Evolutionary conservation across 805 yeast genomes (phyloP).

Genomic region (Lipomyces mesembrius): DNA sequence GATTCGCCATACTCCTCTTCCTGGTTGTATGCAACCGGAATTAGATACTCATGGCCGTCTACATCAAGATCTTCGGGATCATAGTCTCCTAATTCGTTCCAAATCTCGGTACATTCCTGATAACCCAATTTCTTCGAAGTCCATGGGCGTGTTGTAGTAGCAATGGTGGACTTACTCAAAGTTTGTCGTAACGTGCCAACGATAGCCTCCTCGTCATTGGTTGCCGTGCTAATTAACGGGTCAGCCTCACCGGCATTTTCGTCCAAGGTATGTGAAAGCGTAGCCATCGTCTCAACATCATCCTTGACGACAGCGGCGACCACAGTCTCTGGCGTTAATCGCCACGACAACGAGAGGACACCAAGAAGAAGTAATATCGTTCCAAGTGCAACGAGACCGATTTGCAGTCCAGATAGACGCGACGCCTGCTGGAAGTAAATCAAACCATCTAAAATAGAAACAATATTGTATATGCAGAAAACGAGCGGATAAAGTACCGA

Average conservation of each 20-base stretch:
- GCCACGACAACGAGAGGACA: slow-evolving; percentile 68
- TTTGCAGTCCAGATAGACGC: slow-evolving; percentile 46
- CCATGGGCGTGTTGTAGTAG: slow-evolving; percentile 27
- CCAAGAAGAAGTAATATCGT: slow-evolving; percentile 56
- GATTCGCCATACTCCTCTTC: slow-evolving; percentile 31
- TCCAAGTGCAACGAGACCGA: slow-evolving; percentile 55
- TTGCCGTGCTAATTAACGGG: slow-evolving; percentile 5
- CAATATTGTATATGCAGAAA: slow-evolving; percentile 78
- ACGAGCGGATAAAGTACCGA: slow-evolving; percentile 82
- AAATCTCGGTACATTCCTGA: slow-evolving; percentile 34
- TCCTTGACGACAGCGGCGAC: slow-evolving; percentile 18
- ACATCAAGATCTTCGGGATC: slow-evolving; percentile 28
- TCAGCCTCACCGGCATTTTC: slow-evolving; percentile 33
- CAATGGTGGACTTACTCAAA: slow-evolving; percentile 10
- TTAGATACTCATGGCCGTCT: slow-evolving; percentile 21
- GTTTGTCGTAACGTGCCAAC: slow-evolving; percentile 12
- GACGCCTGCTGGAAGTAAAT: slow-evolving; percentile 60
- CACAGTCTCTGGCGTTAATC: slow-evolving; percentile 40
- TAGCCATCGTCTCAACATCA: slow-evolving; percentile 20
- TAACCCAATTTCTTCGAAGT: slow-evolving; percentile 28
- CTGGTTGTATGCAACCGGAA: slow-evolving; percentile 23
- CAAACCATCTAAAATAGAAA: slow-evolving; percentile 68
- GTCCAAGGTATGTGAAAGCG: slow-evolving; percentile 3
- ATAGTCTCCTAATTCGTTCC: slow-evolving; percentile 35
- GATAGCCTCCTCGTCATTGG: slow-evolving; percentile 23